Evolutionary conservation across 2,329 filamentous ascomycete genomes (phyloP).

Genomic region (Talaromyces sp.): DNA sequence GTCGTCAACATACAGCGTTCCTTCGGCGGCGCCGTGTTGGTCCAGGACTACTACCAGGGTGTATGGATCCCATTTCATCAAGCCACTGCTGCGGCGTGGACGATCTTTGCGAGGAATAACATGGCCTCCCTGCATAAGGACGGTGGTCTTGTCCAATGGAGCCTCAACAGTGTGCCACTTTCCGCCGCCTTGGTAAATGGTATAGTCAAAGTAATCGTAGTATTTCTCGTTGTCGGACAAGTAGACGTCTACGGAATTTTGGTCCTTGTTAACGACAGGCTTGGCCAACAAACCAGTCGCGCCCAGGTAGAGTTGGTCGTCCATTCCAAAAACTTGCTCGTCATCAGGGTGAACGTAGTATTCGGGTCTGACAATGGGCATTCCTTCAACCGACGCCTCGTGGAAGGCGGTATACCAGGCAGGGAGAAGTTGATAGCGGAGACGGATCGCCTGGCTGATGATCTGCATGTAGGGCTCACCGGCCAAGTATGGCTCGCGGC

Average conservation of each 20-base stretch:
- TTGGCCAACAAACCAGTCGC: constrained; percentile 87
- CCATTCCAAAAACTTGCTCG: constrained; percentile 79
- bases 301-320: constrained; percentile 91
- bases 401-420: constrained; percentile 98
- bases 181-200: constrained; percentile 66
- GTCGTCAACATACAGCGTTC: constrained; percentile 86
- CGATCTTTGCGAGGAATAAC: constrained; percentile 86
- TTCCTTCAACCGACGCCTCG: constrained; percentile 74
- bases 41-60: constrained; percentile 76
- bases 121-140: constrained; percentile 90
- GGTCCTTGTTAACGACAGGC: constrained; percentile 76
- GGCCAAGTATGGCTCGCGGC: constrained; percentile 85
- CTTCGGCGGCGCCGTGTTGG: constrained; percentile 67
- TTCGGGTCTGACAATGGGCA: constrained; percentile 84
- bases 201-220: constrained; percentile 93
- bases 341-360: constrained; percentile 87
- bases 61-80: constrained; percentile 95
- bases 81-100: constrained; percentile 74
- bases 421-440: constrained; percentile 85
- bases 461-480: constrained; percentile 81
- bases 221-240: constrained; percentile 85
- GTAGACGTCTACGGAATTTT: constrained; percentile 71
- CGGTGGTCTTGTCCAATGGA: constrained; percentile 78
- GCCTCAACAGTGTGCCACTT: constrained; percentile 66
- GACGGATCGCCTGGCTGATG: constrained; percentile 78